Evolutionary conservation across 192 early-diverging fungal species (phyloP), one percentile per base, ranked within the genome.

Genomic region (Linnemannia zychae): DNA sequence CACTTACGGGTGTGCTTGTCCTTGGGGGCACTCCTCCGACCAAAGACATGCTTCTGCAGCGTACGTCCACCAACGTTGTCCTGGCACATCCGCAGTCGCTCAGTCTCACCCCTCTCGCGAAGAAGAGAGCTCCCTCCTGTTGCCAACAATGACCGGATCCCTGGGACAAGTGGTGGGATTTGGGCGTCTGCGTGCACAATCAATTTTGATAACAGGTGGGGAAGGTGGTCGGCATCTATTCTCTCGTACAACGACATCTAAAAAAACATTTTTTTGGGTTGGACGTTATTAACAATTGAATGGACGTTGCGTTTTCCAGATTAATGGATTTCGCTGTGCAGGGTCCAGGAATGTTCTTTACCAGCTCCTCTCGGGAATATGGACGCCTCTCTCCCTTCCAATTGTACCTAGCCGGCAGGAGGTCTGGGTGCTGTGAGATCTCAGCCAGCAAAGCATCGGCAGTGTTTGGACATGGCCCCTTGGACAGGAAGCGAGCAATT

Each of bases 361-460:
- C 93, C 71, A 97, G 82, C 67, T 94, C 92, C 5, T 90, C 90
- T 66, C 89, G 89, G 2, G 90, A 82, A 50, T 89, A 82, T 2
- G 89, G 75, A 40, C 93, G 91, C 49, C 74, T 77, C 36, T 89
- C 53, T 49, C 96, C 95, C 67, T 89, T 91, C 93, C 94, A 96
- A 87, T 96, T 92, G 66, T 90, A 81, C 16, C 95, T 94, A 60
- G 68, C 79, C 0, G 96, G 96, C 38, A 96, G 80, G 40, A 95
- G 78, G 49, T 88, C 81, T 46, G 88, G 82, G 40, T 92, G 86
- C 34, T 86, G 66, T 36, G 74, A 82, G 37, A 91, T 84, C 67
- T 90, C 89, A 16, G 86, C 81, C 9, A 85, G 72, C 44, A 96
- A 83, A 22, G 89, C 90, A 71, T 71, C 75, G 7, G 92, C 90